A percentile compares a stretch with the other conserved stretches of the same genome.
Conservation (phyloP, 2,329 filamentous ascomycete species). For the Fusarium coffeatum region DNA sequence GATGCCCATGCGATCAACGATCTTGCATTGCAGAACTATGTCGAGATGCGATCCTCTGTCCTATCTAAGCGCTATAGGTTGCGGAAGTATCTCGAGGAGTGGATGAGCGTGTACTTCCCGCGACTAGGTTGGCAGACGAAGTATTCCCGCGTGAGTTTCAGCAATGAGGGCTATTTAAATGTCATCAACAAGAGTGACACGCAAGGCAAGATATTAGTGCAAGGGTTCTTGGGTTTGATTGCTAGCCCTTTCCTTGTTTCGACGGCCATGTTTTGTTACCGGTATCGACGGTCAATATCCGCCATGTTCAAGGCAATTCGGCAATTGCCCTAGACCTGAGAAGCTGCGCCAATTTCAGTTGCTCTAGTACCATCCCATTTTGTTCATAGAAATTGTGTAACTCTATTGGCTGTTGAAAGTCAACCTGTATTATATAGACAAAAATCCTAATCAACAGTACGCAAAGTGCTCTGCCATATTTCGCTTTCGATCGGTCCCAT, state of each 20-base stretch:
- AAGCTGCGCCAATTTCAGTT: background rate
- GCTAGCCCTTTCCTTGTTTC: slow-evolving; percentile 49
- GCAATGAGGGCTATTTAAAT: slow-evolving; percentile 89
- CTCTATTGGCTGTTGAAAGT: background rate
- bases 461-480: background rate
- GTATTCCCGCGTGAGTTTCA: slow-evolving; percentile 92
- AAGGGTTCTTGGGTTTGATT: slow-evolving; percentile 54
- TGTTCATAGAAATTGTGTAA: background rate
- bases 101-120: slow-evolving; percentile 79
- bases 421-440: slow-evolving; percentile 26
- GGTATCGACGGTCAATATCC: slow-evolving; percentile 41
- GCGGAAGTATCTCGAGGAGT: slow-evolving; percentile 89
- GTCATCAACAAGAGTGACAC: slow-evolving; percentile 76
- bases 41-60: slow-evolving; percentile 92
- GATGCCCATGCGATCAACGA: slow-evolving; percentile 94
- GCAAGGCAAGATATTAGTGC: slow-evolving; percentile 72
- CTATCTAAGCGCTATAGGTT: slow-evolving; percentile 80
- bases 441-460: background rate
- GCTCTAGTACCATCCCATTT: background rate
- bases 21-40: slow-evolving; percentile 89
- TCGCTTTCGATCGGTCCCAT: background rate
- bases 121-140: slow-evolving; percentile 89
- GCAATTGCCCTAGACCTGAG: slow-evolving; percentile 16
- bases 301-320: slow-evolving; percentile 35
- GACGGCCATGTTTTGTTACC: slow-evolving; percentile 44